Base-by-base conservation (phyloP, 176 grass and related monocot genomes). In the Rhipidocladum racemiflorum region DNA sequence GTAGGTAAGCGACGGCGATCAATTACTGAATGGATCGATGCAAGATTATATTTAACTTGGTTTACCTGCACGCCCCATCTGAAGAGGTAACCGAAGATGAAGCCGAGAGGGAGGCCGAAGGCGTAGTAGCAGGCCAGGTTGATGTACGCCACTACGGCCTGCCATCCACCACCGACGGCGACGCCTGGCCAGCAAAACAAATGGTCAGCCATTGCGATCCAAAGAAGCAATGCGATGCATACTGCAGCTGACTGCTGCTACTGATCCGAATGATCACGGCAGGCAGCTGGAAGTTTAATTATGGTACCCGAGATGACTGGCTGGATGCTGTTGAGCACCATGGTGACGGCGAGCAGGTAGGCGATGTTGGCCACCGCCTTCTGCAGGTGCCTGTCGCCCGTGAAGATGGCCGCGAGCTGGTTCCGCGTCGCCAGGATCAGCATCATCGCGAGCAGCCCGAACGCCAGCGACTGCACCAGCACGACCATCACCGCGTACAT, bases 261-360 rank as follows among this genome's bases (percentile, higher is more conserved):
- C 44, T 45, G 4, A 14, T 45, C 12, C 14, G 11, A 45, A 4
- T 48, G 14, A 48, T 16, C 45, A 16, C 14, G 13, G 3, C 11
- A n/a, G n/a, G n/a, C n/a, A n/a, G n/a, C n/a, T n/a, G n/a, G n/a
- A n/a, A n/a, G n/a, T n/a, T n/a, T n/a, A n/a, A n/a, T n/a, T n/a
- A 45, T 14, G 13, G 44, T 17, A 48, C 46, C 46, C 15, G 94
- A 94, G 29, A 97, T 94, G 9, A 97, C 94, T 3, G 94, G 92
- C 59, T 97, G 94, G 27, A 97, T 74, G 84, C 94, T 97, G 72
- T 94, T 97, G 71, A 97, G 89, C 57, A 94, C 83, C 91, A 97
- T 97, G 76, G 94, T 94, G 29, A 97, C 85, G 17, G 91, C 76
- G 7, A 97, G 85, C 40, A 94, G 80, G 86, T 87, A 48, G 27